Conservation (phyloP, 495 filamentous ascomycete species). For the Bryoglossum gracile region DNA sequence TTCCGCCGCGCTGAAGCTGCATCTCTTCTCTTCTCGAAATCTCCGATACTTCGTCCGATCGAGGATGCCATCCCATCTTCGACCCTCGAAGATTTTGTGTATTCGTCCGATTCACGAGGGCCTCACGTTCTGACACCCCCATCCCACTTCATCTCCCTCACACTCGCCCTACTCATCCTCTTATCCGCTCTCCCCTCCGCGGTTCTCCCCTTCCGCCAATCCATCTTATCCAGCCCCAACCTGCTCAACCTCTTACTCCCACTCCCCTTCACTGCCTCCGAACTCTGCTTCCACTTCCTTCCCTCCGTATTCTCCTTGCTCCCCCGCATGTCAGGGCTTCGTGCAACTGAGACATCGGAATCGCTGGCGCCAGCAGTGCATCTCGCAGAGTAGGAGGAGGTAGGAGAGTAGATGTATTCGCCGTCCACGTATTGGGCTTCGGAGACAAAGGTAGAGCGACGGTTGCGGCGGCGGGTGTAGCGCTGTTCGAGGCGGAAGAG, state of each 20-base stretch:
- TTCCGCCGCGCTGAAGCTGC: too few relatives aligned
- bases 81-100: not conserved
- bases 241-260: constrained; percentile 14
- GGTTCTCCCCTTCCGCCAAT: constrained; percentile 16
- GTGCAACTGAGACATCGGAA: not conserved
- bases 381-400: constrained; percentile 17
- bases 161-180: constrained; percentile 14
- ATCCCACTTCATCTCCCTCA: constrained; percentile 24
- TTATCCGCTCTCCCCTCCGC: not conserved
- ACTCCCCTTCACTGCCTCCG: too few relatives aligned
- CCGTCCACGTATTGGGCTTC: constrained; percentile 87
- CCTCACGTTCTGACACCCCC: not conserved
- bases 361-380: constrained; percentile 13
- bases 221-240: constrained; percentile 17
- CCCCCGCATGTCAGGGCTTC: constrained; percentile 20
- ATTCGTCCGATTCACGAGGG: not conserved
- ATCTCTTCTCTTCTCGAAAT: not conserved
- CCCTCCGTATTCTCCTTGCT: constrained; percentile 48
- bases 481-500: constrained; percentile 88
- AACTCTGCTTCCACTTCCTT: too few relatives aligned
- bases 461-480: constrained; percentile 74
- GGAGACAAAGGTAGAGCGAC: constrained; percentile 77
- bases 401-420: constrained; percentile 66
- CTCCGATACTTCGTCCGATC: too few relatives aligned
- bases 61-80: not conserved